phyloP scores from a whole-genome alignment of 345 rosid species.

The Chamaenerion angustifolium region DNA sequence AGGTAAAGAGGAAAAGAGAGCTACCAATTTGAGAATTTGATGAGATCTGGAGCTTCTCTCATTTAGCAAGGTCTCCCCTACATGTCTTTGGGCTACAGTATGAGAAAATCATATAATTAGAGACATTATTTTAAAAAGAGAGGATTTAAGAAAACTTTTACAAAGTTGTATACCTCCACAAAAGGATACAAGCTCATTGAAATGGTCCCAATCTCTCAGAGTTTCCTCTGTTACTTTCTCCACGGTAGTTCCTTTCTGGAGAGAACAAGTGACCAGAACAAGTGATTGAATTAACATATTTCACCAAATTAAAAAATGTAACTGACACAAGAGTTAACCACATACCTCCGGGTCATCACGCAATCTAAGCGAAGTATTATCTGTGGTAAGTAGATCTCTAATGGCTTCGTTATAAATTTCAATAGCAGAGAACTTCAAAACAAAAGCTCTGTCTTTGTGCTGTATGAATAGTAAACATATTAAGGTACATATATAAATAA shows the following conservation, averaged over 20 bases:
- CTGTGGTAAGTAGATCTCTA: slow-evolving; percentile 68
- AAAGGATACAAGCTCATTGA: slow-evolving; percentile 65
- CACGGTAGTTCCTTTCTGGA: slow-evolving; percentile 74
- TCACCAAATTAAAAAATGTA: background rate
- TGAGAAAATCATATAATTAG: slow-evolving; percentile 4
- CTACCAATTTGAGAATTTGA: slow-evolving; percentile 89
- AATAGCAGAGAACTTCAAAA: slow-evolving; percentile 83
- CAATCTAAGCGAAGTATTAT: slow-evolving; percentile 63
- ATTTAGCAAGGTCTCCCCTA: slow-evolving; percentile 83
- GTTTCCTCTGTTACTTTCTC: slow-evolving; percentile 74
- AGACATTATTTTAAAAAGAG: background rate
- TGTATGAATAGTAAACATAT: slow-evolving; percentile 15
- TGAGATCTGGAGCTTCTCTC: slow-evolving; percentile 98
- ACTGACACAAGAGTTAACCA: background rate
- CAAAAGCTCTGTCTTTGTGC: slow-evolving; percentile 92
- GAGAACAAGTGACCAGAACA: slow-evolving; percentile 15
- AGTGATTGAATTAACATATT: slow-evolving; percentile 8
- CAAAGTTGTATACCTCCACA: slow-evolving; percentile 61
- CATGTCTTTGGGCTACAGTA: slow-evolving; percentile 69
- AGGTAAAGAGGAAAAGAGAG: slow-evolving; percentile 8
- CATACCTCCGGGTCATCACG: slow-evolving; percentile 94
- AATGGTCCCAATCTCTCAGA: slow-evolving; percentile 77
- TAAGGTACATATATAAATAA: background rate
- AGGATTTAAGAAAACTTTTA: background rate
- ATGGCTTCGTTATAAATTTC: slow-evolving; percentile 95